A percentile compares a stretch with the other conserved stretches of the same genome.
These are phyloP conservation scores for Mentha longifolia DNA, from an alignment of 257 asterid species.

Conservation along the genomic window DNA sequence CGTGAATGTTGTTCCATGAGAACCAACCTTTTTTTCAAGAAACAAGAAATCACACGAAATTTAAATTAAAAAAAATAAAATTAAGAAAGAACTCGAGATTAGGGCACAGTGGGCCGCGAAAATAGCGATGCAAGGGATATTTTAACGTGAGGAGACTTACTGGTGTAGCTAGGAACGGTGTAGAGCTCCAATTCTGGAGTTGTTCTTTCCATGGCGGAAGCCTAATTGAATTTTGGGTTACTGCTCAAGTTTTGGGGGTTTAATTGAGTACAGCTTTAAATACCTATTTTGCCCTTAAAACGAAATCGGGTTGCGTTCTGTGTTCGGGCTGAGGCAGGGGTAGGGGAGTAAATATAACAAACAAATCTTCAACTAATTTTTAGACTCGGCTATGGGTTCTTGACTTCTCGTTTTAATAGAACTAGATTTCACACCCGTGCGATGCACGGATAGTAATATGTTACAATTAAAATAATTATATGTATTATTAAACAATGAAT, in stretches of 20 bases:
- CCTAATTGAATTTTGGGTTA: not conserved
- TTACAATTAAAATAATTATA: too few species aligned
- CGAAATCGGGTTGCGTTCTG: not conserved
- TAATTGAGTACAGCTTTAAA: conserved; percentile 4
- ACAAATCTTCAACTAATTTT: not conserved
- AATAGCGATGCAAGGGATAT: not conserved
- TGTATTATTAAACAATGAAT: too few species aligned
- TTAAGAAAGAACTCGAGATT: not conserved
- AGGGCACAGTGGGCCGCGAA: conserved; percentile 19
- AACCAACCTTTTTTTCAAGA: conserved; percentile 83
- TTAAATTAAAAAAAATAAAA: not conserved
- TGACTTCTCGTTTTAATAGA: too few species aligned
- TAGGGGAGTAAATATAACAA: not conserved
- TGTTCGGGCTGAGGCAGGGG: not conserved
- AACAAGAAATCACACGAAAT: conserved; percentile 17
- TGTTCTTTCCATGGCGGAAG: conserved; percentile 50
- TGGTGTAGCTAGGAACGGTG: conserved; percentile 88
- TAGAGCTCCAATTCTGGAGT: conserved; percentile 71
- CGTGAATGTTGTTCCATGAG: conserved; percentile 80
- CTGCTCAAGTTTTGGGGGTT: not conserved
- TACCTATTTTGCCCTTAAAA: conserved; percentile 31
- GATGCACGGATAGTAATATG: too few species aligned
- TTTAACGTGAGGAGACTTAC: conserved; percentile 44
- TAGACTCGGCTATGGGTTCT: too few species aligned
- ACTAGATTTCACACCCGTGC: too few species aligned